A percentile compares a stretch with the other conserved stretches of the same genome.
These are phyloP conservation scores for Jaenimonas drosophilae DNA, from an alignment of 208 protist species.

Conservation along the genomic window DNA sequence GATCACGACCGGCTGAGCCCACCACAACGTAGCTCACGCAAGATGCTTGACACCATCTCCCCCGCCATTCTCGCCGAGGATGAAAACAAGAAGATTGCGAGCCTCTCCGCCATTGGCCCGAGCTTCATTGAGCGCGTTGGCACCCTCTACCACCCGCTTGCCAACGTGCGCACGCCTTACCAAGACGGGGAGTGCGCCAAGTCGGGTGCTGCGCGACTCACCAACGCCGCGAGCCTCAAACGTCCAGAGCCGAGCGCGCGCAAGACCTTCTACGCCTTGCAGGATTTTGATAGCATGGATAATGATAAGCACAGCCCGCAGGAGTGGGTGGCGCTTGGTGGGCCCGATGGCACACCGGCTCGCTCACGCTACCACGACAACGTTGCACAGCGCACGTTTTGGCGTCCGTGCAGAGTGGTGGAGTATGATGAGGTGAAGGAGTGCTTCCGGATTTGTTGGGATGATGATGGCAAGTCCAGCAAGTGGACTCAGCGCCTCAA, in stretches of 20 bases:
- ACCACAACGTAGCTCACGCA: background rate
- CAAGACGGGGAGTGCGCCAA: slow-evolving; percentile 42
- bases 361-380: slow-evolving; percentile 70
- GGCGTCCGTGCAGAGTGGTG: slow-evolving; percentile 61
- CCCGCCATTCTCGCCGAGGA: background rate
- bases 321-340: slow-evolving; percentile 77
- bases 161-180: slow-evolving; percentile 56
- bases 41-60: background rate
- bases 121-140: slow-evolving; percentile 48
- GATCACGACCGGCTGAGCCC: background rate
- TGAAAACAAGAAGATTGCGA: slow-evolving; percentile 1
- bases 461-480: slow-evolving; percentile 27
- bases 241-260: slow-evolving; percentile 1
- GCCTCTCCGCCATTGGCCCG: slow-evolving; percentile 6
- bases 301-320: slow-evolving; percentile 57
- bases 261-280: slow-evolving; percentile 63
- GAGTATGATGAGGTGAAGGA: slow-evolving; percentile 49
- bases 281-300: slow-evolving; percentile 80
- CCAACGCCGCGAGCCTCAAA: background rate
- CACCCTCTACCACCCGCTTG: slow-evolving; percentile 41
- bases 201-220: background rate
- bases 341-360: slow-evolving; percentile 40
- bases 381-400: slow-evolving; percentile 17
- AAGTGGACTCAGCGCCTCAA: slow-evolving; percentile 88
- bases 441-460: slow-evolving; percentile 73